Evolutionary conservation across 2,329 filamentous ascomycete species (phyloP), one percentile per base, ranked within the genome.

Genomic region (Pseudonectria buxi): DNA sequence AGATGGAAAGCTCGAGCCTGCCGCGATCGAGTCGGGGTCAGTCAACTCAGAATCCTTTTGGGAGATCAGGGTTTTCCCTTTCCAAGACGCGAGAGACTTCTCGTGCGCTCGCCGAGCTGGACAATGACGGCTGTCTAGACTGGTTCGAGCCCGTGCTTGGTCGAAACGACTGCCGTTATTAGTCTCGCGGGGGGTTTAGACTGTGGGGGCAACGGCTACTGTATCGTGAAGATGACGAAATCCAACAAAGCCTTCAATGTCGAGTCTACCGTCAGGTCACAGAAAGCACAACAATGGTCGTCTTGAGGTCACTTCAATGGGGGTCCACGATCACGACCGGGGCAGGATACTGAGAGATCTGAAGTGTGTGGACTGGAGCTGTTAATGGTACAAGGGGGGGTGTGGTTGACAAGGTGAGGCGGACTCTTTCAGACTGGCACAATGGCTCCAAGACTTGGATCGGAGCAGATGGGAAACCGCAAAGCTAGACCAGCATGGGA

Each of bases 1-100:
- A 55, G 53, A 56, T 58, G 55, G 62, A 55, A 62, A 59, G 59
- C 61, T 58, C 56, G 56, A 56, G 58, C 63, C 62, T 58, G 61
- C 61, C 50, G 30, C 51, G 53, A 58, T 55, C 56, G 57, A 49
- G 56, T 58, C 49, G 53, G 53, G 39, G 41, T 54, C 48, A 54
- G 51, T 55, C 63, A 61, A 57, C 61, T 59, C 59, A 64, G 57
- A 61, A 61, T 59, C 54, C 35, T 35, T 35, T 41, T 35, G 26
- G 39, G 41, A n/a, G n/a, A n/a, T n/a, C n/a, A n/a, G n/a, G n/a
- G n/a, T n/a, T n/a, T n/a, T n/a, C n/a, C n/a, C n/a, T n/a, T n/a
- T n/a, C n/a, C 40, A 34, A 45, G 29, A 44, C 39, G 34, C 47
- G 35, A 49, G 47, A 45, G n/a, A 30, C 7, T 44, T 46, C 47